Percentiles rank a stretch among this genome's conserved stretches.
phyloP scores from a whole-genome alignment of 495 filamentous ascomycete genomes.

The Corynascus novoguineensis region DNA sequence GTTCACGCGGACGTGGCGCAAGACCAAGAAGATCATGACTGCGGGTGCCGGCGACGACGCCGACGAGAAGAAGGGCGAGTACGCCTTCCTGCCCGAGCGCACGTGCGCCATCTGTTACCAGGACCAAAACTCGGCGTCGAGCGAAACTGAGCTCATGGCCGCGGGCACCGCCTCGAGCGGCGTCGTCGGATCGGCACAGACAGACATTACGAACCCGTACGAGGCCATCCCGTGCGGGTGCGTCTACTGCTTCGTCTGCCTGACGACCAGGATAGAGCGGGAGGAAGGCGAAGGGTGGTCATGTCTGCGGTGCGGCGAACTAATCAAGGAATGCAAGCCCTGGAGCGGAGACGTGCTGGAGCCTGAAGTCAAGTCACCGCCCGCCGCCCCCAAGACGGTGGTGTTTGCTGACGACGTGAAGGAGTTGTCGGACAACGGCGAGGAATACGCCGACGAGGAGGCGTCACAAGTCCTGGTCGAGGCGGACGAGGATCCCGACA shows the following conservation, averaged over 20 bases:
- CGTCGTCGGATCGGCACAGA: conserved; percentile 79
- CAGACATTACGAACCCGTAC: conserved; percentile 95
- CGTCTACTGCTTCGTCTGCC: conserved; percentile 94
- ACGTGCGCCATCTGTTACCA: conserved; percentile 98
- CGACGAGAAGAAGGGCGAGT: conserved; percentile 63
- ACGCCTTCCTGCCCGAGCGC: conserved; percentile 79
- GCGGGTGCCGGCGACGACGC: conserved; percentile 34
- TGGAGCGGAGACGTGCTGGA: conserved; percentile 84
- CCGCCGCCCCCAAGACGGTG: conserved; percentile 59
- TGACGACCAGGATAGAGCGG: conserved; percentile 81
- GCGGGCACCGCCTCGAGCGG: conserved; percentile 62
- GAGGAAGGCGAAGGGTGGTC: conserved; percentile 96
- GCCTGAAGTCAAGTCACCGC: conserved; percentile 49
- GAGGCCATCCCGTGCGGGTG: conserved; percentile 87
- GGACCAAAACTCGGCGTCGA: conserved; percentile 71
- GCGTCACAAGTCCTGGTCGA: conserved; percentile 11
- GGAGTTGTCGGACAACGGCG: conserved; percentile 7
- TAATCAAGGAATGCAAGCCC: conserved; percentile 82
- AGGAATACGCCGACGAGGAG: background rate
- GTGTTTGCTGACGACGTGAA: conserved; percentile 60
- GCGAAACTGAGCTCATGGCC: conserved; percentile 64
- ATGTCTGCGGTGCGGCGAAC: conserved; percentile 84
- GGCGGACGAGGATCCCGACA: conserved; percentile 12
- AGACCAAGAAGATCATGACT: conserved; percentile 58
- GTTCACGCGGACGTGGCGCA: conserved; percentile 77